Percentiles rank a stretch among this genome's conserved stretches.
Evolutionary conservation across 2,329 filamentous ascomycete species (phyloP).

Genomic region (Penicillium paneum): DNA sequence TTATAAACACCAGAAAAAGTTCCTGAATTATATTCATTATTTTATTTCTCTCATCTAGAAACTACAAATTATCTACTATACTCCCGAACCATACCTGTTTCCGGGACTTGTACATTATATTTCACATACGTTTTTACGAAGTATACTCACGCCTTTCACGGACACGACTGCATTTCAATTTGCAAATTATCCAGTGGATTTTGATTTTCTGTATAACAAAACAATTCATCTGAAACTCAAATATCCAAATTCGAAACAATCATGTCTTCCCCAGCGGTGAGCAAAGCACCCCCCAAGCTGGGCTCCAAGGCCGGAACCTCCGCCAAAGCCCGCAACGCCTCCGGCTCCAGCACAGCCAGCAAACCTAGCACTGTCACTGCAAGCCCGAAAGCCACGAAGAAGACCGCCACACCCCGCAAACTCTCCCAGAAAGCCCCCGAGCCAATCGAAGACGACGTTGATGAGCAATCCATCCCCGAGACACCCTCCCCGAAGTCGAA

Average conservation of each 20-base stretch:
- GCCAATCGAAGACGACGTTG: conserved; percentile 17
- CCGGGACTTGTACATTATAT: conserved; percentile 2
- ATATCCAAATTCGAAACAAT: background rate
- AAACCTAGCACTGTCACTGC: conserved; percentile 14
- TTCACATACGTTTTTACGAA: conserved; percentile 1
- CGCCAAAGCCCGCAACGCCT: conserved; percentile 21
- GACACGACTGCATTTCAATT: background rate
- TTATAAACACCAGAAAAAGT: conserved; percentile 1
- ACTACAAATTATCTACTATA: background rate
- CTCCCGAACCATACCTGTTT: conserved; percentile 4
- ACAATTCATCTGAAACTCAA: background rate
- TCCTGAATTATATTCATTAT: background rate
- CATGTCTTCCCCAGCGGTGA: conserved; percentile 22
- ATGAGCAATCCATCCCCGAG: conserved; percentile 19
- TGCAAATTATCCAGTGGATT: background rate
- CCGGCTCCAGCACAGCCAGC: conserved; percentile 22
- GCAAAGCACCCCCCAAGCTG: conserved; percentile 22
- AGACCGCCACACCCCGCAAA: conserved; percentile 22
- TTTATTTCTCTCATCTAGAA: conserved; percentile 5
- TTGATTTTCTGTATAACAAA: background rate
- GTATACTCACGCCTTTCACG: background rate
- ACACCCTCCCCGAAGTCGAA: conserved; percentile 25
- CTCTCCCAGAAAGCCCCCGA: conserved; percentile 24
- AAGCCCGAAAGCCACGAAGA: conserved; percentile 19
- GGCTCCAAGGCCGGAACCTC: conserved; percentile 22